These are phyloP conservation scores for Collybiopsis luxurians DNA, from an alignment of 768 basidiomycete genomes.

Conservation along the genomic window DNA sequence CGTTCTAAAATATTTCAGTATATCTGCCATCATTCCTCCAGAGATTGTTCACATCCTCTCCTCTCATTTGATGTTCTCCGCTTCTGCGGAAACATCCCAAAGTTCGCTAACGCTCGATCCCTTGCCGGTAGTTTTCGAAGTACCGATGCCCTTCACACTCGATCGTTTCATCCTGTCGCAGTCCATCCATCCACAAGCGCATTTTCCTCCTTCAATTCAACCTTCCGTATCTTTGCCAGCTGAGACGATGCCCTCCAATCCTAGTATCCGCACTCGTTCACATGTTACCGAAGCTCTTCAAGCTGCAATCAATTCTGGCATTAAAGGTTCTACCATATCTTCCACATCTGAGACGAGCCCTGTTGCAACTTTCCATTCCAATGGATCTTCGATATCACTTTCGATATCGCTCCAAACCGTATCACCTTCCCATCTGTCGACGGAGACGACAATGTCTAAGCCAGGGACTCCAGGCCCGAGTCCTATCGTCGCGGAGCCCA, in stretches of 20 bases:
- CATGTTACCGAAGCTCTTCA: constrained; percentile 31
- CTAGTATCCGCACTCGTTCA: constrained; percentile 20
- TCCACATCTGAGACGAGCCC: background rate
- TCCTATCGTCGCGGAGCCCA: background rate
- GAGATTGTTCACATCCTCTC: constrained; percentile 55
- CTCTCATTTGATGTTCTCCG: constrained; percentile 35
- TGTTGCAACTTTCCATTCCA: constrained; percentile 8
- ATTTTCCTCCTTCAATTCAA: constrained; percentile 11
- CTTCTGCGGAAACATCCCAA: background rate
- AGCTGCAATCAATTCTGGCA: constrained; percentile 31
- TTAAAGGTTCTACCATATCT: constrained; percentile 18
- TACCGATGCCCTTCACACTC: constrained; percentile 42
- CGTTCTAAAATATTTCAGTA: constrained; percentile 31
- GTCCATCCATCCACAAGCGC: background rate
- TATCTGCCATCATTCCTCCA: constrained; percentile 62
- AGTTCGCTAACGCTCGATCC: constrained; percentile 8
- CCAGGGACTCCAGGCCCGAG: background rate
- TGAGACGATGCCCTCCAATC: constrained; percentile 11
- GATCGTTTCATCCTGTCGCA: constrained; percentile 30
- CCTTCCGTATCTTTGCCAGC: constrained; percentile 17
- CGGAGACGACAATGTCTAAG: background rate
- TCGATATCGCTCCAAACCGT: background rate
- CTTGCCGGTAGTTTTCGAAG: constrained; percentile 42
- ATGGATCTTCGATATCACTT: background rate
- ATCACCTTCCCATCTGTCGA: background rate